phyloP scores from a whole-genome alignment of 805 yeast genomes.

The Schizosaccharomyces lindneri region DNA sequence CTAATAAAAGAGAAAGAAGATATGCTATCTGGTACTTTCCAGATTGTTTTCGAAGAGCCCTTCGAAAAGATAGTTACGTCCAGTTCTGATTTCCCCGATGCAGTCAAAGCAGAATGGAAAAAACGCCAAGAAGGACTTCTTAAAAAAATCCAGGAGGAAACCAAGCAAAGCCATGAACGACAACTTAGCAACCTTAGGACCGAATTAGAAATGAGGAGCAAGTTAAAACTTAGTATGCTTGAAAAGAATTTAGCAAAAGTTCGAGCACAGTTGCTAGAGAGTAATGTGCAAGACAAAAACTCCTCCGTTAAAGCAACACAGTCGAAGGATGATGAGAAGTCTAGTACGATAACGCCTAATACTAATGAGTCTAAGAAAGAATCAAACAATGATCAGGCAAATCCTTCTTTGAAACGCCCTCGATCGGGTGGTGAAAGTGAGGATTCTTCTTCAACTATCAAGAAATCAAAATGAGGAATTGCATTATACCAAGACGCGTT shows the following conservation, averaged over 20 bases:
- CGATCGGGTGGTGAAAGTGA: too few species aligned
- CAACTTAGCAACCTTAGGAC: not conserved
- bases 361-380: too few species aligned
- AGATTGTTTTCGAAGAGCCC: not conserved
- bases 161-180: not conserved
- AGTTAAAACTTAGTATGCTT: not conserved
- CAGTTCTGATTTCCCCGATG: not conserved
- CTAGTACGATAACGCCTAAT: not conserved
- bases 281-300: not conserved
- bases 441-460: too few species aligned
- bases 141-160: not conserved
- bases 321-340: not conserved
- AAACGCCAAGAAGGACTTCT: not conserved
- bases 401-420: too few species aligned
- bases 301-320: not conserved
- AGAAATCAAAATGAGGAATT: too few species aligned
- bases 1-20: not conserved
- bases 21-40: not conserved
- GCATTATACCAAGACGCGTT: too few species aligned
- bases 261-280: not conserved
- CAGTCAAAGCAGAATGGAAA: not conserved
- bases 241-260: not conserved
- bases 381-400: too few species aligned
- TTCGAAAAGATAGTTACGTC: not conserved
- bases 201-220: not conserved